phyloP scores from a whole-genome alignment of 352 stramenopile genomes.

The Saprolegnia diclina region DNA sequence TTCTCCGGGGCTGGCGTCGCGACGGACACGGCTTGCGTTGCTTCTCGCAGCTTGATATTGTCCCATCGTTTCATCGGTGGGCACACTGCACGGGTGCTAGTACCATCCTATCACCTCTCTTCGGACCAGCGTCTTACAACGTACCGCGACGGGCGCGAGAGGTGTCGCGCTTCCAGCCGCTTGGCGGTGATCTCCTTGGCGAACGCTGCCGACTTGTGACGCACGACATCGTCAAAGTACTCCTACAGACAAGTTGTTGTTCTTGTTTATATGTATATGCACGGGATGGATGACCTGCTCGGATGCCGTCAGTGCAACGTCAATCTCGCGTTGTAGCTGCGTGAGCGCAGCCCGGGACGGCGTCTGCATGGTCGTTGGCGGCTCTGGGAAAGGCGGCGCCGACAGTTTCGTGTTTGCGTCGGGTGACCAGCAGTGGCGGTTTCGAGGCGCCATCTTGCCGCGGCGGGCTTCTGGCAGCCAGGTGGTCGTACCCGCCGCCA shows the following conservation, averaged over 20 bases:
- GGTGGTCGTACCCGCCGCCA: not conserved
- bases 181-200: conserved; percentile 4
- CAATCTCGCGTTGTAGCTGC: not conserved
- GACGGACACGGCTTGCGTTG: too few relatives aligned
- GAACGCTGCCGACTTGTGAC: not conserved
- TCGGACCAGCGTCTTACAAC: not conserved
- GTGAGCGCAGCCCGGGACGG: not conserved
- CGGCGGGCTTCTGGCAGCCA: conserved; percentile 4
- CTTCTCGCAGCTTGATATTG: not conserved
- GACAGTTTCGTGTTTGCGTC: not conserved
- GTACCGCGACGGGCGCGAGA: not conserved
- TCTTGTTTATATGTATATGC: not conserved
- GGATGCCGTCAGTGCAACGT: not conserved
- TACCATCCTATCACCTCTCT: not conserved
- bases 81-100: not conserved
- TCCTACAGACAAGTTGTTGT: not conserved
- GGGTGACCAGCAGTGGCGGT: not conserved
- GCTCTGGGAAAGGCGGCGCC: not conserved
- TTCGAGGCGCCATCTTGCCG: conserved; percentile 19
- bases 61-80: not conserved
- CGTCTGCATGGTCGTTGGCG: not conserved
- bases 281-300: not conserved
- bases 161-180: not conserved
- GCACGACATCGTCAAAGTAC: conserved; percentile 14
- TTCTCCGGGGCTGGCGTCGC: not conserved